Percentiles rank a stretch among this genome's conserved stretches.
These are phyloP conservation scores for Diphasiastrum complanatum DNA, from an alignment of 83 land plant species.

Conservation along the genomic window DNA sequence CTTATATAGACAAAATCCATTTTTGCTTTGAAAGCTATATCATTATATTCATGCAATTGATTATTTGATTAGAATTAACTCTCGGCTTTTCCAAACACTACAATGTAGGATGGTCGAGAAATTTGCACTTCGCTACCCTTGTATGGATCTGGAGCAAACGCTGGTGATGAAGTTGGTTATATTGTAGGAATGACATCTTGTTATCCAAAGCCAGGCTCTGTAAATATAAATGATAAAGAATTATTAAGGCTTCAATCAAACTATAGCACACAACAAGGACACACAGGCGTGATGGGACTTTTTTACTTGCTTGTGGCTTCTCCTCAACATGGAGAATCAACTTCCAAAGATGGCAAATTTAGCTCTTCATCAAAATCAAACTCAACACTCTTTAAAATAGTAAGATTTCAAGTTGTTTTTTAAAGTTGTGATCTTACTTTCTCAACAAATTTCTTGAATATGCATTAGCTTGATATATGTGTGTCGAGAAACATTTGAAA, in stretches of 20 bases:
- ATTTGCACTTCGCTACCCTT: constrained; percentile 61
- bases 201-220: constrained; percentile 61
- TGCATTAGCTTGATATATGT: too few relatives aligned
- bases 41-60: background rate
- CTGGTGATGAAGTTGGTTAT: constrained; percentile 70
- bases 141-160: constrained; percentile 60
- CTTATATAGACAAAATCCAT: background rate
- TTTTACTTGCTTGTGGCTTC: too few relatives aligned
- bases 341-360: too few relatives aligned
- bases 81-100: background rate
- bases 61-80: background rate
- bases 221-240: constrained; percentile 46
- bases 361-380: too few relatives aligned
- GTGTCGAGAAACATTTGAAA: too few relatives aligned
- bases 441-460: too few relatives aligned
- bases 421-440: too few relatives aligned
- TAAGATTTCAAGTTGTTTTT: too few relatives aligned
- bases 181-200: constrained; percentile 79
- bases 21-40: background rate
- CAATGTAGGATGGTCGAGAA: constrained; percentile 52
- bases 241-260: constrained; percentile 40
- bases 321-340: too few relatives aligned
- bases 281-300: constrained; percentile 84
- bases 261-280: constrained; percentile 45
- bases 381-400: too few relatives aligned